phyloP scores from a whole-genome alignment of 768 basidiomycete genomes.

The Podaxis sp. region DNA sequence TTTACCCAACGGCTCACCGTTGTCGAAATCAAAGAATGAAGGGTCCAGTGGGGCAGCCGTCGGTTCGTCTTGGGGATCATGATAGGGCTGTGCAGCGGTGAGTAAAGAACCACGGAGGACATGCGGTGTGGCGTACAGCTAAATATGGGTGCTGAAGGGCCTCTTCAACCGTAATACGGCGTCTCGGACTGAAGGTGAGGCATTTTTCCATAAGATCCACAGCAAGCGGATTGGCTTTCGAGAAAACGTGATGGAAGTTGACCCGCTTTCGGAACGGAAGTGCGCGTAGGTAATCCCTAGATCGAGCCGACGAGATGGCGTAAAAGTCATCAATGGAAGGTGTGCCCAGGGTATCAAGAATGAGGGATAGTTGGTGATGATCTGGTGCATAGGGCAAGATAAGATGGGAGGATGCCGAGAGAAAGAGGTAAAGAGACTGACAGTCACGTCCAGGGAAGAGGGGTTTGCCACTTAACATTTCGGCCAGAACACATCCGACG shows the following conservation, averaged over 20 bases:
- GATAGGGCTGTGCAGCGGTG: slow-evolving; percentile 59
- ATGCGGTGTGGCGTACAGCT: slow-evolving; percentile 44
- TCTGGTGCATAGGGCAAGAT: slow-evolving; percentile 41
- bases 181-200: slow-evolving; percentile 82
- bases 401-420: slow-evolving; percentile 5
- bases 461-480: slow-evolving; percentile 90
- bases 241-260: slow-evolving; percentile 67
- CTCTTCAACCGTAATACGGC: slow-evolving; percentile 84
- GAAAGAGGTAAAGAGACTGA: slow-evolving; percentile 34
- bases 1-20: slow-evolving; percentile 60
- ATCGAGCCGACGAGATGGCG: slow-evolving; percentile 76
- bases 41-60: slow-evolving; percentile 73
- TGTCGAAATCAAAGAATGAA: slow-evolving; percentile 82
- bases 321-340: slow-evolving; percentile 93
- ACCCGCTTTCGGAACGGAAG: slow-evolving; percentile 84
- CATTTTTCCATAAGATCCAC: slow-evolving; percentile 79
- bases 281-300: slow-evolving; percentile 86
- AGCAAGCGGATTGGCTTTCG: slow-evolving; percentile 70
- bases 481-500: slow-evolving; percentile 84
- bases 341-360: slow-evolving; percentile 92
- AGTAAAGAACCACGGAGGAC: slow-evolving; percentile 4
- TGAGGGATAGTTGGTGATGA: slow-evolving; percentile 90
- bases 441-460: slow-evolving; percentile 95
- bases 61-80: slow-evolving; percentile 89
- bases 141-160: slow-evolving; percentile 90